Base-by-base conservation (phyloP, 768 basidiomycete species). In the Leccinum longicurvipes region DNA sequence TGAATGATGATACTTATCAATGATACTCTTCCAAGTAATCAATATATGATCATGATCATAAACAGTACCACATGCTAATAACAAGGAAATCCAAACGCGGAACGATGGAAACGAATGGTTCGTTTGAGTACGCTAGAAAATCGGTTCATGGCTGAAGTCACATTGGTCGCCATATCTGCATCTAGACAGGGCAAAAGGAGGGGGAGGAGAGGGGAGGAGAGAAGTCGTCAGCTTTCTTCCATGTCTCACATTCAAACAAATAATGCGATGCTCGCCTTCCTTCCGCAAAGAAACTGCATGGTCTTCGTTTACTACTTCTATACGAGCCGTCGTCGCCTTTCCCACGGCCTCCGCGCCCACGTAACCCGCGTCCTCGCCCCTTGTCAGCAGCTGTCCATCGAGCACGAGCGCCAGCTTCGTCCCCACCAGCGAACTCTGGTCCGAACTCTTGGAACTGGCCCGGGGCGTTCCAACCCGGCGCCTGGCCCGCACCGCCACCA, bases 111-210 rank as follows among this genome's bases (percentile, higher is more conserved):
- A 11, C 19, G 11, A n/a, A 12, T 21, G 39, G 19, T 41, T 41
- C 21, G 25, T 49, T n/a, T 32, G 6, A 0, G 19, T 21, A 8
- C 25, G 48, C 60, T 71, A 72, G 52, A 70, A 74, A 49, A 73
- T 66, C 17, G 73, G 71, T 65, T 82, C 90, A 68, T 93, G 90
- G 64, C 83, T 79, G 73, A 87, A 92, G 74, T 90, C 89, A 77
- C 90, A 93, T 72, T 85, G 85, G 76, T 93, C 90, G 56, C 90
- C 90, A 67, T 85, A 91, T 80, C 82, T 85, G 82, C 90, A 92
- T 83, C 90, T 92, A 31, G 21, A 49, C 21, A 19, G 19, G 47
- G 28, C n/a, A n/a, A 28, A 19, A 21, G 4, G n/a, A 21, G 27
- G 17, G 10, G 27, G 46, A 24, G 27, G 27, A n/a, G n/a, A 27